Percentiles rank a stretch among this genome's conserved stretches.
These are phyloP conservation scores for Penicillium fimorum DNA, from an alignment of 495 filamentous ascomycete genomes.

Conservation along the genomic window DNA sequence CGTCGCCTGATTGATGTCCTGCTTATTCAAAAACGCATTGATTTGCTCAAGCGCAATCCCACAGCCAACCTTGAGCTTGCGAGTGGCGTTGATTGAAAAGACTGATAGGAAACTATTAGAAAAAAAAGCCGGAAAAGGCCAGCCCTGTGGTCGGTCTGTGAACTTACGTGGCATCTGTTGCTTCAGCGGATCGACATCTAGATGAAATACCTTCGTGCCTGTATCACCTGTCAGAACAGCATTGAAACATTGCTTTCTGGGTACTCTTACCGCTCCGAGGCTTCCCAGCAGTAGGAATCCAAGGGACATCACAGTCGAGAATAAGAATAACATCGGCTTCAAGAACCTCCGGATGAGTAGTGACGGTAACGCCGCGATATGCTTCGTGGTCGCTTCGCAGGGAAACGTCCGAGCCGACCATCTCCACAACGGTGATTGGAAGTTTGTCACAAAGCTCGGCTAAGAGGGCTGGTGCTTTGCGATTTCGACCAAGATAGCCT, in stretches of 20 bases:
- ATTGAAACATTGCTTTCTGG: not conserved
- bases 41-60: conserved; percentile 21
- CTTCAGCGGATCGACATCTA: conserved; percentile 82
- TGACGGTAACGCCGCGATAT: conserved; percentile 69
- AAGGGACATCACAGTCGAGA: conserved; percentile 78
- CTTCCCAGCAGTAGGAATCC: conserved; percentile 58
- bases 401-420: conserved; percentile 84
- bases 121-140: not conserved
- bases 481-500: conserved; percentile 74
- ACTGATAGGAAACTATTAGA: conserved; percentile 23
- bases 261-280: conserved; percentile 43
- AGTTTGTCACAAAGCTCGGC: conserved; percentile 74
- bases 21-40: conserved; percentile 17
- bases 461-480: conserved; percentile 59
- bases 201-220: conserved; percentile 59
- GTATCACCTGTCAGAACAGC: not conserved
- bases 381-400: conserved; percentile 73
- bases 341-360: conserved; percentile 34
- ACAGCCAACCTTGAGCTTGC: conserved; percentile 32
- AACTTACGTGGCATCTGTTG: conserved; percentile 64
- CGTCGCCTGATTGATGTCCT: conserved; percentile 4
- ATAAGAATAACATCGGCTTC: conserved; percentile 77
- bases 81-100: conserved; percentile 65
- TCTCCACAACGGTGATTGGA: conserved; percentile 77
- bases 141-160: not conserved